Base-by-base conservation (phyloP, 1,139 yeast genomes). In the Blastobotrys buckinghamii region DNA sequence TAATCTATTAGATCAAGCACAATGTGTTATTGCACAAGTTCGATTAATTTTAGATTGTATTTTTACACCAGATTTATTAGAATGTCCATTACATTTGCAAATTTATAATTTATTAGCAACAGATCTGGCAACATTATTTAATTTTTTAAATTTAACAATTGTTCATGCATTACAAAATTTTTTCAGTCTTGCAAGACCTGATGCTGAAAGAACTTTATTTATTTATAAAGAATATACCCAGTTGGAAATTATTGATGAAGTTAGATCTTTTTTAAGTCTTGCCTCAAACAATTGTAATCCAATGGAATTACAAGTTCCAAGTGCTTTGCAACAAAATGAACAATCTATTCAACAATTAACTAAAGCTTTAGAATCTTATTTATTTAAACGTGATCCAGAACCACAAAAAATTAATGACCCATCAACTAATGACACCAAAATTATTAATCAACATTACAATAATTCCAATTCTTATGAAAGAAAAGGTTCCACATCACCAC, bases 151-250 rank as follows among this genome's bases (percentile, higher is more conserved):
- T 44, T 42, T 48, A 33, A 54, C 59, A 4, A 44, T 59, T 24
- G 58, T 57, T 24, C 51, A 51, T 20, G 55, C 61, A 9, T 50
- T 58, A 30, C 61, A 56, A 46, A 57, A 55, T 50, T 59, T 59
- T 42, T 57, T 54, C 42, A 50, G 55, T 8, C 54, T 59, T 20
- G 51, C 57, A 5, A 46, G 60, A 9, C 50, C 55, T 8, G 60
- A 59, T 39, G 60, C 63, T 13, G 61, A 58, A 45, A 45, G 60
- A 20, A 58, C 62, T 13, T 51, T 59, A 24, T 59, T 54, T 41
- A 50, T 59, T 9, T 58, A 57, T 45, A 59, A 59, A 45, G 63
- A 59, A 41, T 58, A 56, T 48, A 58, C 61, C 16, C 62, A 59
- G 49, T 53, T 59, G n/a, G 57, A 57, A 33, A 49, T 58, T 9